phyloP scores from a whole-genome alignment of 441 rosid species.

The Corymbia citriodora region DNA sequence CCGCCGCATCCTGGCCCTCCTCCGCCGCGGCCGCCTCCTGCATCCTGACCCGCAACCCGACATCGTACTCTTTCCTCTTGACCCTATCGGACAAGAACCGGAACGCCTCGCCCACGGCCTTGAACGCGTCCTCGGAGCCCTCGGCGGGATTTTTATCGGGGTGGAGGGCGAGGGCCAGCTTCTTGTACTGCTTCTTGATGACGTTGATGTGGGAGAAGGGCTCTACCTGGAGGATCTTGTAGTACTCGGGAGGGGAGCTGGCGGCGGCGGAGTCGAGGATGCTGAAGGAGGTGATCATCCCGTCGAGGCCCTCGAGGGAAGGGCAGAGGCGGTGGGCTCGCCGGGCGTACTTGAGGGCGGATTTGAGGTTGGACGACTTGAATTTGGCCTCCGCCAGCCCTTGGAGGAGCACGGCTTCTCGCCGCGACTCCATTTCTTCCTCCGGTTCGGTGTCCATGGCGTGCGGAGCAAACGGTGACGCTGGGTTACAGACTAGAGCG shows the following conservation, averaged over 20 bases:
- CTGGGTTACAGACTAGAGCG: neutral
- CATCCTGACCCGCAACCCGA: constrained; percentile 56
- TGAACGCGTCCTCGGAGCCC: constrained; percentile 87
- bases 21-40: constrained; percentile 40
- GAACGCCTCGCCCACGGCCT: constrained; percentile 74
- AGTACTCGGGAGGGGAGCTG: constrained; percentile 36
- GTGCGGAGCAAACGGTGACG: neutral
- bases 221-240: constrained; percentile 72
- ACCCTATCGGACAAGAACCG: constrained; percentile 57
- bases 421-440: constrained; percentile 17
- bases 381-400: constrained; percentile 48
- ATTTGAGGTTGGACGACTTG: constrained; percentile 35
- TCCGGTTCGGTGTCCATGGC: neutral
- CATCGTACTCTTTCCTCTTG: constrained; percentile 70
- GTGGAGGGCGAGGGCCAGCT: constrained; percentile 61
- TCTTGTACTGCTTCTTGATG: constrained; percentile 67
- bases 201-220: constrained; percentile 67
- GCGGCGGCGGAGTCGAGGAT: constrained; percentile 37
- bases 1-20: constrained; percentile 10
- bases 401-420: constrained; percentile 47
- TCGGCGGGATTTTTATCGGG: constrained; percentile 65
- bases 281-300: constrained; percentile 60
- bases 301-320: constrained; percentile 44
- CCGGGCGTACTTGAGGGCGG: constrained; percentile 59
- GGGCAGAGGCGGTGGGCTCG: constrained; percentile 56